phyloP scores from a whole-genome alignment of 2,329 filamentous ascomycete species.

The Trichoderma brevicompactum region DNA sequence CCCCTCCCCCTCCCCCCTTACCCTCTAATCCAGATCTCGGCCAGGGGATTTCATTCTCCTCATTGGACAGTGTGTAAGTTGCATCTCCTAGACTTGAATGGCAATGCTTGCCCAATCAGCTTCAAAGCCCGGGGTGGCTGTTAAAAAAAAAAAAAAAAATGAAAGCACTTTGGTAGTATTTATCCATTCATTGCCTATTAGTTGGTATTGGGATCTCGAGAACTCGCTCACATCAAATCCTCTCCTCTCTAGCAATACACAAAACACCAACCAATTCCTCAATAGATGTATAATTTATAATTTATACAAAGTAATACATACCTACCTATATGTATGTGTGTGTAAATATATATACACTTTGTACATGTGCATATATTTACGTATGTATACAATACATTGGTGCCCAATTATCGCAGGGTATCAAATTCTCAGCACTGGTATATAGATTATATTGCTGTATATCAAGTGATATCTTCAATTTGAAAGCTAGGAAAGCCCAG shows the following conservation, averaged over 20 bases:
- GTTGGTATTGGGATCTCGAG: too few relatives aligned
- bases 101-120: neutral
- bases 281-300: neutral
- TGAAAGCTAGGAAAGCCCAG: conserved; percentile 26
- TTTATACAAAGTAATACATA: neutral
- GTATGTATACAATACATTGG: neutral
- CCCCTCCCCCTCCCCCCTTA: neutral
- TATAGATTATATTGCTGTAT: neutral
- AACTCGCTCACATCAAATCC: too few relatives aligned
- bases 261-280: neutral
- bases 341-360: too few relatives aligned
- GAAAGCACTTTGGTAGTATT: neutral
- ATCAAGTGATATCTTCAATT: conserved; percentile 24
- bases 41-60: conserved; percentile 12
- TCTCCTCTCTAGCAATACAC: too few relatives aligned
- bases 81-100: neutral
- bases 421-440: neutral
- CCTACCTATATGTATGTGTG: too few relatives aligned
- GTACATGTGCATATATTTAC: neutral
- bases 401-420: neutral
- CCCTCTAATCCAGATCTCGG: neutral
- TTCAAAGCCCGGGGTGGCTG: neutral
- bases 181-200: too few relatives aligned
- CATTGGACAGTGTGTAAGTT: conserved; percentile 25
- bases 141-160: too few relatives aligned